Conservation (phyloP, 306 rosid genomes). For the Cicer cuneatum region DNA sequence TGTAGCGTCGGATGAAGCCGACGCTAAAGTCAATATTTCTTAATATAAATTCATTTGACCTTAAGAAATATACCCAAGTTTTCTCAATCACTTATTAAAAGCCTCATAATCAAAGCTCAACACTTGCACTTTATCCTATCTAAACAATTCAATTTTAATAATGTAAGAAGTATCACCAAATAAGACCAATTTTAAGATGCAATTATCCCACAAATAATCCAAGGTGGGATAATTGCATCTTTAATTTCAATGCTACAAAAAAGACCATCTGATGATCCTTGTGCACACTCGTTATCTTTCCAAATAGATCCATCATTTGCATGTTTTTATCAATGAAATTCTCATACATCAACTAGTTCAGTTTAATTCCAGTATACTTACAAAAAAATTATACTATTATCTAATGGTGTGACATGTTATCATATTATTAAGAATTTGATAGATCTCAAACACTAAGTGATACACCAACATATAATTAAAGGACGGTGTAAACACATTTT, state of each 20-base stretch:
- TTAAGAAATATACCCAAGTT: slow-evolving; percentile 2
- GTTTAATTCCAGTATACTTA: not conserved
- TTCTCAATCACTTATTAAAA: slow-evolving; percentile 9
- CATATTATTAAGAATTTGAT: not conserved
- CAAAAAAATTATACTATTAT: not conserved
- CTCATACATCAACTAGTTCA: slow-evolving; percentile 8
- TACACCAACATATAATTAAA: slow-evolving; percentile 15
- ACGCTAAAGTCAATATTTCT: not conserved
- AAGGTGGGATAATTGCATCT: slow-evolving; percentile 84
- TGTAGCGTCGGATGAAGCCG: no score
- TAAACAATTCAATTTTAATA: slow-evolving; percentile 29
- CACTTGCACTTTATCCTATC: not conserved
- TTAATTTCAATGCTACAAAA: slow-evolving; percentile 78
- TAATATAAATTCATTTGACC: not conserved
- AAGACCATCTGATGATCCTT: slow-evolving; percentile 52
- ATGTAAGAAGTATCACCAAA: not conserved
- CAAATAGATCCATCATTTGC: slow-evolving; percentile 35
- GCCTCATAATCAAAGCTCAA: slow-evolving; percentile 30
- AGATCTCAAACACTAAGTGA: slow-evolving; percentile 1
- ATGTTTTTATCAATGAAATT: slow-evolving; percentile 8
- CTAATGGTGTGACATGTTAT: slow-evolving; percentile 1
- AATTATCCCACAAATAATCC: slow-evolving; percentile 75
- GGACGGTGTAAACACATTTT: not conserved
- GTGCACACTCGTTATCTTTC: slow-evolving; percentile 56
- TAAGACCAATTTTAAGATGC: no score